phyloP scores from a whole-genome alignment of 2,329 filamentous ascomycete species.

The Pyrenophora tritici-repentis region DNA sequence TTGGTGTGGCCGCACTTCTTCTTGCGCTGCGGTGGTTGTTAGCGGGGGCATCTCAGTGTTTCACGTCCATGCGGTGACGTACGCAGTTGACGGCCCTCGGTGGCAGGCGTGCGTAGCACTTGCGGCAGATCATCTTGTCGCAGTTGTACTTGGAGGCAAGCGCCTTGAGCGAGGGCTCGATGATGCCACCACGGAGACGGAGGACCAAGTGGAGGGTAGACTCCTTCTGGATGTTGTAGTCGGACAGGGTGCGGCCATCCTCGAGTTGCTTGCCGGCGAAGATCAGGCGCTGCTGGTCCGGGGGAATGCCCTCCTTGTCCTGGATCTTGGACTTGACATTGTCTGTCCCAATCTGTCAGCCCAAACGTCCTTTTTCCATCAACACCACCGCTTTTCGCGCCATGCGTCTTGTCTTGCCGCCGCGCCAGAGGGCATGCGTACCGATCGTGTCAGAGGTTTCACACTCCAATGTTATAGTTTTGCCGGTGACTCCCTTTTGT shows the following conservation, averaged over 20 bases:
- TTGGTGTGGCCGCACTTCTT: constrained; percentile 99
- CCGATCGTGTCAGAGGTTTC: constrained; percentile 82
- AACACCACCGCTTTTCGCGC: constrained; percentile 3
- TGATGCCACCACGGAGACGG: constrained; percentile 98
- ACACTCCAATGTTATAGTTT: constrained; percentile 98
- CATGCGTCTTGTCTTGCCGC: constrained; percentile 16
- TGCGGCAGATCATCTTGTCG: constrained; percentile 99
- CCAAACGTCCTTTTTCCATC: background rate
- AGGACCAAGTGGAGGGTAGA: constrained; percentile 98
- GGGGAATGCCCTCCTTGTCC: constrained; percentile 98
- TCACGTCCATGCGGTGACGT: constrained; percentile 12
- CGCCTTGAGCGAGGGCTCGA: constrained; percentile 95
- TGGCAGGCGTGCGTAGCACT: constrained; percentile 97
- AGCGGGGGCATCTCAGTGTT: constrained; percentile 8
- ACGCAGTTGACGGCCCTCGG: constrained; percentile 98
- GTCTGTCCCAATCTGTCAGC: constrained; percentile 58
- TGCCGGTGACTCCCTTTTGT: constrained; percentile 69
- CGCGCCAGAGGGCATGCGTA: constrained; percentile 33
- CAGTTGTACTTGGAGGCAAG: constrained; percentile 99
- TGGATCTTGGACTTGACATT: constrained; percentile 99
- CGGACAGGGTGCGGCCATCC: constrained; percentile 93
- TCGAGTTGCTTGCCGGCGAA: constrained; percentile 99
- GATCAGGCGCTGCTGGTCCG: constrained; percentile 97
- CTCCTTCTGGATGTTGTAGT: constrained; percentile 99
- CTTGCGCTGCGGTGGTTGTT: constrained; percentile 60